Evolutionary conservation across 2,329 filamentous ascomycete species (phyloP).

Genomic region (Talaromyces sp.): DNA sequence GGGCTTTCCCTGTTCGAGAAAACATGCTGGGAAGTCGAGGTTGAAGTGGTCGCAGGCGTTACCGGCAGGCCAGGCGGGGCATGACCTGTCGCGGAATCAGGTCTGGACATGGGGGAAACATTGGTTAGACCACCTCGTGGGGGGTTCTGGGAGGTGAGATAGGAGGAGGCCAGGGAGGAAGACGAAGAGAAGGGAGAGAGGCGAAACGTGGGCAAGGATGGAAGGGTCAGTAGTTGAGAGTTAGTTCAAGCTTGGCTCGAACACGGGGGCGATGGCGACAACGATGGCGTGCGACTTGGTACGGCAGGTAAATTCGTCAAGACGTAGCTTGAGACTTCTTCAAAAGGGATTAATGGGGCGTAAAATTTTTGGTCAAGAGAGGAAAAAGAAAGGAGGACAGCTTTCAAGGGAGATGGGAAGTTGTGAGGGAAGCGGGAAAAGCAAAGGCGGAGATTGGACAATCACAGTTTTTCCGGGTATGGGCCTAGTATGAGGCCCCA

Average conservation of each 20-base stretch:
- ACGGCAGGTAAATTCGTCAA: neutral
- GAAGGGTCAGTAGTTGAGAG: conserved; percentile 8
- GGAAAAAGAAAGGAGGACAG: neutral
- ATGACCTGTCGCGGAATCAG: conserved; percentile 40
- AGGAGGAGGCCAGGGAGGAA: neutral
- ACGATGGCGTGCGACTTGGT: neutral
- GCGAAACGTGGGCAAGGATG: conserved; percentile 1
- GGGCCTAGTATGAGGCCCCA: neutral
- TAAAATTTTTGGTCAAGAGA: neutral
- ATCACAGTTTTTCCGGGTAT: conserved; percentile 4
- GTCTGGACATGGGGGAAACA: conserved; percentile 49
- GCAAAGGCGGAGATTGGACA: conserved; percentile 6
- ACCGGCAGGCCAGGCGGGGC: conserved; percentile 40
- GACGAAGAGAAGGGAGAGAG: neutral
- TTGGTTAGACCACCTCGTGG: conserved; percentile 38
- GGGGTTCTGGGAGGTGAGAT: conserved; percentile 2
- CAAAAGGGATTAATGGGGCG: neutral
- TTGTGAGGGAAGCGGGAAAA: conserved; percentile 6
- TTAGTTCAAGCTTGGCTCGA: conserved; percentile 1
- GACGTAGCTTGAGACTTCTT: neutral
- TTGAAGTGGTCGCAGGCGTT: conserved; percentile 38
- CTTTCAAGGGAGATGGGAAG: too few relatives aligned
- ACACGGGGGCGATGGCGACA: neutral
- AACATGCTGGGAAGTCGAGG: neutral
- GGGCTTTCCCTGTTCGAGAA: conserved; percentile 27